These are phyloP conservation scores for Phaeomoniella chlamydospora DNA, from an alignment of 2,329 filamentous ascomycete genomes.

Conservation along the genomic window DNA sequence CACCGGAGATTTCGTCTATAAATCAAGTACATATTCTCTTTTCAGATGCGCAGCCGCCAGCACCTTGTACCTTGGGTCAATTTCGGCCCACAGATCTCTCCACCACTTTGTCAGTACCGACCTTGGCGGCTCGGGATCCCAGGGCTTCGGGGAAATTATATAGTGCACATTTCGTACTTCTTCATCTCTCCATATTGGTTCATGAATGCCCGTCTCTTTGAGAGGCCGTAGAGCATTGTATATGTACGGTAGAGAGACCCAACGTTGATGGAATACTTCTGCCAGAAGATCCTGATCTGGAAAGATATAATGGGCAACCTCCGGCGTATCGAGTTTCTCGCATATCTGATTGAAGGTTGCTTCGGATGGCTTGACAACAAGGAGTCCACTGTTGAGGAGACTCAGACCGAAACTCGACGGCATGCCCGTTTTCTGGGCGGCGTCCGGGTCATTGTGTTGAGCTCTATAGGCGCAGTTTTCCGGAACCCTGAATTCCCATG, in stretches of 20 bases:
- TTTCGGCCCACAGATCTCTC: too few species aligned
- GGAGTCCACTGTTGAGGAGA: conserved; percentile 46
- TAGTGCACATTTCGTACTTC: conserved; percentile 50
- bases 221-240: conserved; percentile 51
- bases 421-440: conserved; percentile 38
- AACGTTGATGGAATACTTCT: conserved; percentile 42
- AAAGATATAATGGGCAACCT: conserved; percentile 40
- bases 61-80: too few species aligned
- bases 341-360: conserved; percentile 37
- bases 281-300: conserved; percentile 44
- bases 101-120: too few species aligned
- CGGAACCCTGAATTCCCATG: too few species aligned
- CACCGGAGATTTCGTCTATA: too few species aligned
- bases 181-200: conserved; percentile 45
- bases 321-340: conserved; percentile 28
- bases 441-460: conserved; percentile 35
- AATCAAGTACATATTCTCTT: too few species aligned
- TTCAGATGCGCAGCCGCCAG: too few species aligned
- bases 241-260: conserved; percentile 44
- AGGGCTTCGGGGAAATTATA: conserved; percentile 47
- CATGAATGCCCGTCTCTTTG: conserved; percentile 27
- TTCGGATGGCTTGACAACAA: conserved; percentile 44
- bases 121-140: conserved; percentile 25
- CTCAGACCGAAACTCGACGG: conserved; percentile 34
- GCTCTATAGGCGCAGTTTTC: conserved; percentile 47